phyloP scores from a whole-genome alignment of 805 yeast genomes.

The Wickerhamiella shivajii region DNA sequence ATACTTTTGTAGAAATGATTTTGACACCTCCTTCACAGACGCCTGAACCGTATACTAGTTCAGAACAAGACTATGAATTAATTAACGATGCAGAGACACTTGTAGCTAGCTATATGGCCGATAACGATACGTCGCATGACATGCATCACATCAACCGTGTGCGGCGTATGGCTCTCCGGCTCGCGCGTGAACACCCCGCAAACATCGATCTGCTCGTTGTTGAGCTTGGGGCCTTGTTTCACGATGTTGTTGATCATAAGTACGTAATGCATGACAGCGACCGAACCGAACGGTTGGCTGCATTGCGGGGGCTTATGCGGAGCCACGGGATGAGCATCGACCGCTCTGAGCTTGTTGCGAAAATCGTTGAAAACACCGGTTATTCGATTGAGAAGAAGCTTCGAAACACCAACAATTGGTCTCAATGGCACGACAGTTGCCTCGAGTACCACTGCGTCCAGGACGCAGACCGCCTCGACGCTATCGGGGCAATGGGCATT shows the following conservation, averaged over 20 bases:
- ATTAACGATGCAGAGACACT: constrained; percentile 10
- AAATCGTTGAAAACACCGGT: constrained; percentile 19
- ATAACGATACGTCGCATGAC: constrained; percentile 24
- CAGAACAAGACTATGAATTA: no score
- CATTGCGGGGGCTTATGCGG: constrained; percentile 9
- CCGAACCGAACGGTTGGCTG: constrained; percentile 11
- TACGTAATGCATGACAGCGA: constrained; percentile 13
- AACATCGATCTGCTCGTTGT: constrained; percentile 19
- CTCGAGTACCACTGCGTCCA: constrained; percentile 24
- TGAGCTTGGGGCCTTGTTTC: constrained; percentile 23
- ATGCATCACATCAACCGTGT: constrained; percentile 23
- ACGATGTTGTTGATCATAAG: constrained; percentile 24
- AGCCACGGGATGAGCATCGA: constrained; percentile 11
- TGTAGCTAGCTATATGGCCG: constrained; percentile 16
- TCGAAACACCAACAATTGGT: constrained; percentile 17
- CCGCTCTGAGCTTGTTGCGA: constrained; percentile 14
- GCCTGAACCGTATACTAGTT: neutral
- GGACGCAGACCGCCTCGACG: constrained; percentile 30
- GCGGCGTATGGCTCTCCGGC: constrained; percentile 17
- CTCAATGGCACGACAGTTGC: constrained; percentile 22
- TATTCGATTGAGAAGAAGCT: constrained; percentile 19
- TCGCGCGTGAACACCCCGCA: constrained; percentile 14
- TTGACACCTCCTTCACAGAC: constrained; percentile 3
- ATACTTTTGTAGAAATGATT: no score
- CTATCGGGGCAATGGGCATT: constrained; percentile 27